Evolutionary conservation across 805 yeast genomes (phyloP), one percentile per base, ranked within the genome.

Genomic region (Lachancea sp.): DNA sequence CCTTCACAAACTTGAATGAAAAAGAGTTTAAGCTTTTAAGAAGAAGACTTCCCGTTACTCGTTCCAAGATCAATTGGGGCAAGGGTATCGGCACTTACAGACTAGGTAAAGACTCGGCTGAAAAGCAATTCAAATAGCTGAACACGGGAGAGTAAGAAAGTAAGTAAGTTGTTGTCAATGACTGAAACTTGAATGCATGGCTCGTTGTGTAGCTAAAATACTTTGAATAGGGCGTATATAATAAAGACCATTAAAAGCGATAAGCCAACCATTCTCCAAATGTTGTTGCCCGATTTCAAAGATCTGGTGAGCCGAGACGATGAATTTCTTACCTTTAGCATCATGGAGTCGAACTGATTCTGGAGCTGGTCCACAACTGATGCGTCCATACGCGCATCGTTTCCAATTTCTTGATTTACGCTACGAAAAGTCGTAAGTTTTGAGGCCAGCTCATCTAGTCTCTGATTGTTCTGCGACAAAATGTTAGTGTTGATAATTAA

Each of bases 51-150:
- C 98, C 98, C 6, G 80, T 90, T 16, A 90, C 95, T 16, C 75
- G 96, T 58, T 75, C 95, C 13, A 88, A 83, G 60, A 82, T 90
- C 54, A 85, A 86, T 60, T 90, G 98, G 98, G 96, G 95, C 22
- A 84, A 77, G 56, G 86, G 96, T 8, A 85, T 87, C 51, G 95
- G 94, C 13, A 84, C 80, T 58, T 89, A 89, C 65, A 77, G 86
- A 55, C 68, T 90, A 32, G 97, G 97, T 13, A 79, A 78, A 48
- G 89, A 83, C 56, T 88, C 80, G 24, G 80, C 71, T 8, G 68
- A 70, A 39, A 71, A 69, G 38, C 54, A 65, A 55, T 20, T 34
- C 13, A 34, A 24, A 11, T 36, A 20, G 21, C 6, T 9, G 15
- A 9, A 8, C 15, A 5, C 30, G 16, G 5, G 30, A 6, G 13